Conservation (phyloP, 495 filamentous ascomycete species). For the Barbatosphaeria neglecta region DNA sequence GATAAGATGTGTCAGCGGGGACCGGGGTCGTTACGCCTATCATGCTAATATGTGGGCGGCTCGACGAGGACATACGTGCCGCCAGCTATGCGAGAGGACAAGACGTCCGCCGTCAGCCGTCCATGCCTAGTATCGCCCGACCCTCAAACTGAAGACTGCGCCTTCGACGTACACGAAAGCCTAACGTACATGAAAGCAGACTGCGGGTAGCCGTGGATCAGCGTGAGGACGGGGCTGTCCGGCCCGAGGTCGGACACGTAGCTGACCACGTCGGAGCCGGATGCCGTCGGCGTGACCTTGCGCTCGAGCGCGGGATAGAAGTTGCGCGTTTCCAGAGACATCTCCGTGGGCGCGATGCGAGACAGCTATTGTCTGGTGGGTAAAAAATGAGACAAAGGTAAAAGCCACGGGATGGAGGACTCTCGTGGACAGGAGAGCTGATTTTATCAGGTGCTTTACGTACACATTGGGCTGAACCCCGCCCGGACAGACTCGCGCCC, state of each 20-base stretch:
- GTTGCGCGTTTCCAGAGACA: slow-evolving; percentile 7
- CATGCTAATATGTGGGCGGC: too few relatives aligned
- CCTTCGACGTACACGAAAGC: too few relatives aligned
- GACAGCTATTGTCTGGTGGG: neutral
- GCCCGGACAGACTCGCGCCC: too few relatives aligned
- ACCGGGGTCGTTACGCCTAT: neutral
- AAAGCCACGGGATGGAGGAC: neutral
- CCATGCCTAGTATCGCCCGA: too few relatives aligned
- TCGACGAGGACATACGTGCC: slow-evolving; percentile 1
- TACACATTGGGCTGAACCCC: too few relatives aligned
- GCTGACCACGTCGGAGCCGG: slow-evolving; percentile 10
- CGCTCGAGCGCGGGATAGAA: slow-evolving; percentile 9
- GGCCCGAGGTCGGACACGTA: slow-evolving; percentile 9
- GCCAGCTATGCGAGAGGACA: slow-evolving; percentile 3
- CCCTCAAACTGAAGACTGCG: neutral
- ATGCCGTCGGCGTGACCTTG: slow-evolving; percentile 9
- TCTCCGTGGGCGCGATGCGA: neutral
- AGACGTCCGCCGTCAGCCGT: neutral
- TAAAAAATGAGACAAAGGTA: neutral
- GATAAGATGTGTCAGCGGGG: neutral
- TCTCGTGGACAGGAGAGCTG: too few relatives aligned
- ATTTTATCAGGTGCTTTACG: too few relatives aligned
- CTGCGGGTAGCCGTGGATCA: slow-evolving; percentile 15
- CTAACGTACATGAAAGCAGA: slow-evolving; percentile 12
- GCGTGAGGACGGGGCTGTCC: slow-evolving; percentile 8